phyloP scores from a whole-genome alignment of 1,284 basidiomycete species.

The Schizophyllum commune region DNA sequence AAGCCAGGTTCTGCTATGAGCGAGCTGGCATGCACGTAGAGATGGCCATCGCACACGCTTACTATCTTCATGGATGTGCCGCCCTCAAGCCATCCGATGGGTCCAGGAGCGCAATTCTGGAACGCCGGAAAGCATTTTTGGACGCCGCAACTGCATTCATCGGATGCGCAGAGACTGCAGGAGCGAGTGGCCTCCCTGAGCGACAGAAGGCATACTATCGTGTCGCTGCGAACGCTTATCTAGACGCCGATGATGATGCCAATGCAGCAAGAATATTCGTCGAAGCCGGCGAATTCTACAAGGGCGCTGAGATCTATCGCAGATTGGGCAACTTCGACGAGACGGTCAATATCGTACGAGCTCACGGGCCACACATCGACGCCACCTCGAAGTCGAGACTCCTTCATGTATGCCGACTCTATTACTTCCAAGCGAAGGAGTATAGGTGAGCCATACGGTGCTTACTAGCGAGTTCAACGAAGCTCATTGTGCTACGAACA shows the following conservation, averaged over 20 bases:
- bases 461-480: background rate
- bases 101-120: slow-evolving; percentile 8
- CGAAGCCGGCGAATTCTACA: slow-evolving; percentile 34
- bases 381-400: slow-evolving; percentile 30
- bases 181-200: too few species aligned
- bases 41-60: slow-evolving; percentile 32
- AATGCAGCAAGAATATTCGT: slow-evolving; percentile 41
- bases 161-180: slow-evolving; percentile 27
- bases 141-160: slow-evolving; percentile 43
- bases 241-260: slow-evolving; percentile 29
- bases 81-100: too few species aligned
- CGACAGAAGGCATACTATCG: slow-evolving; percentile 34
- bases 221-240: slow-evolving; percentile 49
- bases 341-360: slow-evolving; percentile 39
- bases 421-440: slow-evolving; percentile 39
- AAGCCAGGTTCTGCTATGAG: slow-evolving; percentile 56
- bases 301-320: slow-evolving; percentile 39
- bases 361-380: slow-evolving; percentile 30
- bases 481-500: too few species aligned
- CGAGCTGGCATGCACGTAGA: slow-evolving; percentile 40
- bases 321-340: slow-evolving; percentile 45
- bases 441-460: slow-evolving; percentile 32
- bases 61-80: too few species aligned
- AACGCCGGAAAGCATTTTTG: slow-evolving; percentile 29
- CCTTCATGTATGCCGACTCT: slow-evolving; percentile 39